Conservation (phyloP, 2,329 filamentous ascomycete species). For the Seiridium cupressi region DNA sequence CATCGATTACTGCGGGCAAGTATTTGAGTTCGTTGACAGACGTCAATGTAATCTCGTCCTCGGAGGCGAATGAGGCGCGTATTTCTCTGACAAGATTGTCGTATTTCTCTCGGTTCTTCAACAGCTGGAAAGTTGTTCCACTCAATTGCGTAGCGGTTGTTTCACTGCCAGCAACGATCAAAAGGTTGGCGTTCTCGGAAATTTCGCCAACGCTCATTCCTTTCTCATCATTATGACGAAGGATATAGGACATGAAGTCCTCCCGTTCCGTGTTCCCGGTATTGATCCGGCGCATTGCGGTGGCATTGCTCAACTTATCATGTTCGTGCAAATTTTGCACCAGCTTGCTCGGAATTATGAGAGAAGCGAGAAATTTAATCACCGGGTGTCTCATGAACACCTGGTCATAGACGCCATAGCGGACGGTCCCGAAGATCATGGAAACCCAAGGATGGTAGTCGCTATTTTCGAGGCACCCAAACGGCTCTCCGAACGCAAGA, state of each 20-base stretch:
- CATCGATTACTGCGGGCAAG: constrained; percentile 37
- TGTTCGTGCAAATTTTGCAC: neutral
- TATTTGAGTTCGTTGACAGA: constrained; percentile 30
- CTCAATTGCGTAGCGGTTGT: constrained; percentile 36
- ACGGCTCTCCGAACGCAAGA: constrained; percentile 6
- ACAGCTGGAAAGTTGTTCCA: constrained; percentile 38
- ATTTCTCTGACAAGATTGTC: constrained; percentile 35
- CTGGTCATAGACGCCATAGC: neutral
- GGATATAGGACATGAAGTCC: constrained; percentile 5
- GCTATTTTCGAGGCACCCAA: neutral
- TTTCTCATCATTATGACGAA: neutral
- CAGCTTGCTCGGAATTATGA: neutral
- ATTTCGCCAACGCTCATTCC: neutral
- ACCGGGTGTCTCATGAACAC: neutral
- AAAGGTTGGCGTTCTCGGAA: neutral
- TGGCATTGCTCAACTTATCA: neutral
- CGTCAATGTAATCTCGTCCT: constrained; percentile 34
- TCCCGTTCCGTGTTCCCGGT: neutral
- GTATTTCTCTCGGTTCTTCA: constrained; percentile 25
- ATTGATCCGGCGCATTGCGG: neutral
- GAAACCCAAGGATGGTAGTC: neutral
- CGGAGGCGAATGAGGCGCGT: constrained; percentile 29
- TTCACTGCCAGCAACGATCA: constrained; percentile 3
- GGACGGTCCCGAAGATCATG: constrained; percentile 1
- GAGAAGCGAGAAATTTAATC: neutral